phyloP scores from a whole-genome alignment of 768 basidiomycete genomes.

The Inosperma sp. region DNA sequence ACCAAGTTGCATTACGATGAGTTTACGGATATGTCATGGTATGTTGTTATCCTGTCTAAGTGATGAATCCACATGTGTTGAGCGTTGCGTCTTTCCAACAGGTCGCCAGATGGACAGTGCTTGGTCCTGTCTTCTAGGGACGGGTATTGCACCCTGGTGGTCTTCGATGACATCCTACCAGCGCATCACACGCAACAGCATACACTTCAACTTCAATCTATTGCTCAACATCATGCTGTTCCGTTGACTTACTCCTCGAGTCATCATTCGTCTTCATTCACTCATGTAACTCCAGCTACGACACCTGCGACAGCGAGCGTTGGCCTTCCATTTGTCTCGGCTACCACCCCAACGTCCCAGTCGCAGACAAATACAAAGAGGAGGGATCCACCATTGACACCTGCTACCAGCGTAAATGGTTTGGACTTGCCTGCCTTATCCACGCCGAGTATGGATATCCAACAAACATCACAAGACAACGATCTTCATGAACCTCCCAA shows the following conservation, averaged over 20 bases:
- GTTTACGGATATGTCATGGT: slow-evolving; percentile 97
- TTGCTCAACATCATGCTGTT: slow-evolving; percentile 79
- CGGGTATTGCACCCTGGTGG: slow-evolving; percentile 93
- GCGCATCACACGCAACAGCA: slow-evolving; percentile 89
- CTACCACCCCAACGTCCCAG: slow-evolving; percentile 15
- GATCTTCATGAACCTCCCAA: slow-evolving; percentile 58
- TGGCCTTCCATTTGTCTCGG: slow-evolving; percentile 25
- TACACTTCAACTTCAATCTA: slow-evolving; percentile 83
- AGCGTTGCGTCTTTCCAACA: slow-evolving; percentile 28
- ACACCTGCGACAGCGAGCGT: slow-evolving; percentile 33
- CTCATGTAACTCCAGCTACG: slow-evolving; percentile 33
- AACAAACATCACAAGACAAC: slow-evolving; percentile 9
- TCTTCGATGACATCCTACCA: slow-evolving; percentile 92
- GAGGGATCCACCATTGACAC: slow-evolving; percentile 44
- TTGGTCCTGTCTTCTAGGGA: slow-evolving; percentile 90
- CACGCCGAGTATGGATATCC: background rate
- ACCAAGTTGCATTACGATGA: slow-evolving; percentile 96
- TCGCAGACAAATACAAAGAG: slow-evolving; percentile 34
- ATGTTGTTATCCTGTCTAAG: slow-evolving; percentile 24
- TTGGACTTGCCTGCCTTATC: slow-evolving; percentile 28
- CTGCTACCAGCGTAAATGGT: slow-evolving; percentile 46
- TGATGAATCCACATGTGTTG: slow-evolving; percentile 1
- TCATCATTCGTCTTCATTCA: slow-evolving; percentile 24
- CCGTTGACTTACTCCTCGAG: slow-evolving; percentile 44
- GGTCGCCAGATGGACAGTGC: slow-evolving; percentile 95